Percentiles rank a stretch among this genome's conserved stretches.
These are phyloP conservation scores for Aspergillus ustus DNA, from an alignment of 2,329 filamentous ascomycete genomes.

Conservation along the genomic window DNA sequence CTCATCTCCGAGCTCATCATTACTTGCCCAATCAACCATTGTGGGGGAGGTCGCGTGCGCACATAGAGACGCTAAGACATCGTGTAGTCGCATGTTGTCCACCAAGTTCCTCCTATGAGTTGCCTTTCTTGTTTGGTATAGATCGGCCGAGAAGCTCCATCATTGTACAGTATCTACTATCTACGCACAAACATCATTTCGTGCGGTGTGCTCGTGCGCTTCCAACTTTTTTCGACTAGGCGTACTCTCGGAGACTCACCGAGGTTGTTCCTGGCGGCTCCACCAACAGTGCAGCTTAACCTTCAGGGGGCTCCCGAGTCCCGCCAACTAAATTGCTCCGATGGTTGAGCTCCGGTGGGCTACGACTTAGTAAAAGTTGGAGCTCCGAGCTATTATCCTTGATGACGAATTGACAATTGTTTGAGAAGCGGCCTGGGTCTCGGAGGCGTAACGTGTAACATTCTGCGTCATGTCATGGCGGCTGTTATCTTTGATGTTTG, in stretches of 20 bases:
- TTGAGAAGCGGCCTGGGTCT: neutral
- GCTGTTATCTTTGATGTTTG: neutral
- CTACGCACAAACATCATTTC: neutral
- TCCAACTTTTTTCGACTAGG: neutral
- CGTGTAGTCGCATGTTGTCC: neutral
- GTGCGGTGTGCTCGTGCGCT: neutral
- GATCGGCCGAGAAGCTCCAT: constrained; percentile 11
- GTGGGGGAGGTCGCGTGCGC: constrained; percentile 7
- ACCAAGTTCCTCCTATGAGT: constrained; percentile 1
- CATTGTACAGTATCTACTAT: too few relatives aligned
- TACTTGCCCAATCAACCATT: neutral
- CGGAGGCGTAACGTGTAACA: neutral
- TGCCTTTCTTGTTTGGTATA: constrained; percentile 15
- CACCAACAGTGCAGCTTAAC: neutral
- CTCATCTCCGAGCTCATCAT: constrained; percentile 14
- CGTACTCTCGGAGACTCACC: constrained; percentile 7
- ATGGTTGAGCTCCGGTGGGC: neutral
- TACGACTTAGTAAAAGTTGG: neutral
- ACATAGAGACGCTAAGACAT: constrained; percentile 4
- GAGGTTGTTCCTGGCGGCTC: neutral
- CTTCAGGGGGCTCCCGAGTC: neutral
- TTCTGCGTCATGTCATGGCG: neutral
- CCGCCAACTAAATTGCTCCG: neutral
- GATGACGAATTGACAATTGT: constrained; percentile 14
- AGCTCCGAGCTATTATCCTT: neutral